Evolutionary conservation across 768 basidiomycete genomes (phyloP).

Genomic region (Mycena galopus): DNA sequence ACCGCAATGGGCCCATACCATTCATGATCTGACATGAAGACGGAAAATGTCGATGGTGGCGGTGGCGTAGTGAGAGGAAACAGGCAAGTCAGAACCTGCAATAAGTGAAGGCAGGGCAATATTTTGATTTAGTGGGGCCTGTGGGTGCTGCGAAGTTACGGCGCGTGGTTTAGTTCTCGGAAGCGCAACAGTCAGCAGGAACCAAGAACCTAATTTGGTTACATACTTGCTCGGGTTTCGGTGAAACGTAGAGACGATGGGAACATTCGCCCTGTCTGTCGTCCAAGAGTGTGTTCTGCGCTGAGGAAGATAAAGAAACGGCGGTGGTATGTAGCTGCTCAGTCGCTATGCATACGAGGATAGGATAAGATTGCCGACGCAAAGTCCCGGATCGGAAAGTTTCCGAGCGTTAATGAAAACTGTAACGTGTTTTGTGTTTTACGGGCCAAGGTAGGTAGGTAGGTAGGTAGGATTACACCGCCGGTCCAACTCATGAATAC

Average conservation of each 20-base stretch:
- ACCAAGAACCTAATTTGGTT: neutral
- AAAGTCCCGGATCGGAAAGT: too few species aligned
- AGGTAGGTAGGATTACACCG: too few species aligned
- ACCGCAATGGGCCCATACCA: neutral
- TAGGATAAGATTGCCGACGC: too few species aligned
- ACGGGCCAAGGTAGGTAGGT: too few species aligned
- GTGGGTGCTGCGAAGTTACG: neutral
- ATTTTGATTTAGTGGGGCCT: neutral
- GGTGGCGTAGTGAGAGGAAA: neutral
- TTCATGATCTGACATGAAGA: neutral
- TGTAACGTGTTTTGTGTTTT: too few species aligned
- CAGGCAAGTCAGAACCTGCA: neutral
- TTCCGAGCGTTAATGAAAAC: too few species aligned
- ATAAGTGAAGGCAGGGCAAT: neutral
- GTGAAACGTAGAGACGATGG: neutral
- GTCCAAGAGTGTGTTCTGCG: neutral
- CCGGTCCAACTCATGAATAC: too few species aligned
- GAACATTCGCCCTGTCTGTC: too few species aligned
- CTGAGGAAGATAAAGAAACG: too few species aligned
- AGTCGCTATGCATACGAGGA: too few species aligned
- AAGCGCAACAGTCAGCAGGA: neutral
- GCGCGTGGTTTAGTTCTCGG: neutral
- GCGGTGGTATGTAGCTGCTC: too few species aligned
- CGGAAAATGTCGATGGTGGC: conserved; percentile 7
- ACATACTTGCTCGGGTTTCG: neutral